A percentile compares a stretch with the other conserved stretches of the same genome.
phyloP scores from a whole-genome alignment of 116 monocot genomes.

The Phalaenopsis hybrid region DNA sequence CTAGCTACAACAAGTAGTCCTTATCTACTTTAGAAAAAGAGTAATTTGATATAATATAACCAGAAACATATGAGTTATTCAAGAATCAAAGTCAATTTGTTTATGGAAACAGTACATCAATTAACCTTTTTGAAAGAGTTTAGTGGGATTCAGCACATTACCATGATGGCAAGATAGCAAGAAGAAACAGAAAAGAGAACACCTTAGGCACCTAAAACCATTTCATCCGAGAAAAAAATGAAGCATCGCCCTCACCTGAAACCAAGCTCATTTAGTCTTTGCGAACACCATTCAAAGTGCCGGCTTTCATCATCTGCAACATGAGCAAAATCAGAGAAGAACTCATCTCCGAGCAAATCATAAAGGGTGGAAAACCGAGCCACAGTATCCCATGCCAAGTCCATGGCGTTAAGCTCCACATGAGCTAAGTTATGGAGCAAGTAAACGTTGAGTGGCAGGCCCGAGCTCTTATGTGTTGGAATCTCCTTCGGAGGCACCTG shows the following conservation, averaged over 20 bases:
- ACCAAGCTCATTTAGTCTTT: conserved; percentile 78
- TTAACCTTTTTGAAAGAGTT: too few relatives aligned
- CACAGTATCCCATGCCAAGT: conserved; percentile 94
- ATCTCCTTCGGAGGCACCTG: conserved; percentile 73
- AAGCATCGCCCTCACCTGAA: conserved; percentile 40
- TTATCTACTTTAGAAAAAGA: too few relatives aligned
- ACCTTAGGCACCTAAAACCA: not conserved
- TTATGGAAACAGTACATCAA: too few relatives aligned
- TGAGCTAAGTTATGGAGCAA: conserved; percentile 94
- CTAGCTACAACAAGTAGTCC: too few relatives aligned
- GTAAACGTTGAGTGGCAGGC: conserved; percentile 82
- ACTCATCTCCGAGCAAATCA: conserved; percentile 57
- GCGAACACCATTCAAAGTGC: conserved; percentile 84
- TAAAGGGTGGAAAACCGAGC: conserved; percentile 53
- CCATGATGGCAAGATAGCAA: too few relatives aligned
- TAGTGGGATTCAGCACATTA: too few relatives aligned
- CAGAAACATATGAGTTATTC: too few relatives aligned
- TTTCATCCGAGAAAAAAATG: not conserved
- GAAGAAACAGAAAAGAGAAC: not conserved
- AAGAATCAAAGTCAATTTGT: too few relatives aligned
- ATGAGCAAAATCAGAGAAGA: conserved; percentile 79
- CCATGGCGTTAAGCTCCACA: conserved; percentile 92
- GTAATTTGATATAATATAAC: too few relatives aligned
- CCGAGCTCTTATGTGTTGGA: conserved; percentile 58
- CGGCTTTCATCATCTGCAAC: conserved; percentile 96